A percentile compares a stretch with the other conserved stretches of the same genome.
These are phyloP conservation scores for Orbilia oligospora DNA, from an alignment of 2,329 filamentous ascomycete species.

Conservation along the genomic window DNA sequence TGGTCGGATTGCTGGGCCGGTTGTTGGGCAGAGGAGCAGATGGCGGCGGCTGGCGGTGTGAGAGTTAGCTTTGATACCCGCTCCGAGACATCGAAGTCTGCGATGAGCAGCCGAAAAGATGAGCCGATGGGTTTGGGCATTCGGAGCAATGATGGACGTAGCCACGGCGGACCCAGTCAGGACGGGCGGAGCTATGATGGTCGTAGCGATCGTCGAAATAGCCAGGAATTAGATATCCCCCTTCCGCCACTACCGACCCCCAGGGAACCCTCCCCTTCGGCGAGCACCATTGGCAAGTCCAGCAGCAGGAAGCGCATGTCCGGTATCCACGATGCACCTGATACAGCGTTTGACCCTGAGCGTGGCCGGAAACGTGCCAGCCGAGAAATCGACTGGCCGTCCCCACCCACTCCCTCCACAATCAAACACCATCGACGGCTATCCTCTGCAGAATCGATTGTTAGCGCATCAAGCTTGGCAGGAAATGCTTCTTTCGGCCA, in stretches of 20 bases:
- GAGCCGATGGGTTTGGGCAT: conserved; percentile 47
- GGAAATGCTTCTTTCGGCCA: conserved; percentile 28
- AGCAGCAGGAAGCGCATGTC: conserved; percentile 57
- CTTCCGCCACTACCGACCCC: conserved; percentile 39
- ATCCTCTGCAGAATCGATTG: conserved; percentile 37
- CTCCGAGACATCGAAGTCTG: conserved; percentile 31
- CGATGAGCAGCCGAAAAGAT: conserved; percentile 30
- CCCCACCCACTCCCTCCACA: conserved; percentile 29
- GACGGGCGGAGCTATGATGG: conserved; percentile 18
- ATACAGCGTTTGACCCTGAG: conserved; percentile 44
- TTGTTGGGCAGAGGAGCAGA: conserved; percentile 62
- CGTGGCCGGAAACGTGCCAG: conserved; percentile 57
- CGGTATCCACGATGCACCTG: conserved; percentile 35
- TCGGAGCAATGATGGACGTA: conserved; percentile 39
- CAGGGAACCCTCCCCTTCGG: conserved; percentile 36
- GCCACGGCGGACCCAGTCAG: conserved; percentile 28
- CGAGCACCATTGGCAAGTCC: conserved; percentile 37
- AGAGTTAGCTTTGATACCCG: conserved; percentile 46
- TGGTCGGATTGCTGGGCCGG: conserved; percentile 64
- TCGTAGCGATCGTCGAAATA: conserved; percentile 29
- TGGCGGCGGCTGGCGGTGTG: conserved; percentile 23
- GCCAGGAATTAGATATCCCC: conserved; percentile 34
- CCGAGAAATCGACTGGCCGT: conserved; percentile 52
- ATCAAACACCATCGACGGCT: conserved; percentile 42
- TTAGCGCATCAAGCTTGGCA: conserved; percentile 22